These are phyloP conservation scores for Cryphonectria carpinicola DNA, from an alignment of 2,329 filamentous ascomycete genomes.

Conservation along the genomic window DNA sequence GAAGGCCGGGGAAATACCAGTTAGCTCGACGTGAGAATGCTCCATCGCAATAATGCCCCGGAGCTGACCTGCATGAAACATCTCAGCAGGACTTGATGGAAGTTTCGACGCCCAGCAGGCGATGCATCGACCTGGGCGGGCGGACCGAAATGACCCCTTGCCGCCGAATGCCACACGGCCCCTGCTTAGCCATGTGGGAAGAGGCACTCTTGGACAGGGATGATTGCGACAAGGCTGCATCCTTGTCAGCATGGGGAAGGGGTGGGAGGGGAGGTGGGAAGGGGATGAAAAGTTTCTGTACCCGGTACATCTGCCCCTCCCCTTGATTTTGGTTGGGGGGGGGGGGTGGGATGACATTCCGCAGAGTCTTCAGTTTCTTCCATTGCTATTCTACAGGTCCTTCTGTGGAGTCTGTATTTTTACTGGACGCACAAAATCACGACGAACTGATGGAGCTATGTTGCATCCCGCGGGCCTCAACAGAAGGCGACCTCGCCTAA, in stretches of 20 bases:
- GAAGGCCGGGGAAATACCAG: background rate
- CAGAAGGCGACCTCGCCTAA: slow-evolving; percentile 1
- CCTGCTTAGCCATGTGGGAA: slow-evolving; percentile 29
- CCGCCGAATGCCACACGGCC: slow-evolving; percentile 24
- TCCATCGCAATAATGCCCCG: background rate
- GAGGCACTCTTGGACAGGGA: slow-evolving; percentile 19
- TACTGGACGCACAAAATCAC: background rate
- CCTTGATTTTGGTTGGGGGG: background rate
- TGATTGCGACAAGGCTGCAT: slow-evolving; percentile 29
- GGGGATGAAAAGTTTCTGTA: slow-evolving; percentile 10
- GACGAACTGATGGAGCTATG: slow-evolving; percentile 8
- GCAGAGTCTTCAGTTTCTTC: slow-evolving; percentile 12
- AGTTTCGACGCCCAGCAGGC: slow-evolving; percentile 5
- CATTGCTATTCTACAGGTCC: slow-evolving; percentile 10
- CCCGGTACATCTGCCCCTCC: slow-evolving; percentile 16
- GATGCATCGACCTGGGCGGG: slow-evolving; percentile 1
- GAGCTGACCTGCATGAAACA: slow-evolving; percentile 4
- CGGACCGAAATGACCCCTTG: slow-evolving; percentile 23
- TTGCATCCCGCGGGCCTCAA: slow-evolving; percentile 8
- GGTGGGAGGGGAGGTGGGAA: background rate
- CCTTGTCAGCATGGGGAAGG: slow-evolving; percentile 10
- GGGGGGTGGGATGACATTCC: slow-evolving; percentile 3
- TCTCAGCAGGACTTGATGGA: slow-evolving; percentile 7
- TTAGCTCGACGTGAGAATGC: background rate
- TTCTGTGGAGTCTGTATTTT: slow-evolving; percentile 3